Evolutionary conservation across 306 rosid species (phyloP).

Genomic region (Vigna nakashimae): DNA sequence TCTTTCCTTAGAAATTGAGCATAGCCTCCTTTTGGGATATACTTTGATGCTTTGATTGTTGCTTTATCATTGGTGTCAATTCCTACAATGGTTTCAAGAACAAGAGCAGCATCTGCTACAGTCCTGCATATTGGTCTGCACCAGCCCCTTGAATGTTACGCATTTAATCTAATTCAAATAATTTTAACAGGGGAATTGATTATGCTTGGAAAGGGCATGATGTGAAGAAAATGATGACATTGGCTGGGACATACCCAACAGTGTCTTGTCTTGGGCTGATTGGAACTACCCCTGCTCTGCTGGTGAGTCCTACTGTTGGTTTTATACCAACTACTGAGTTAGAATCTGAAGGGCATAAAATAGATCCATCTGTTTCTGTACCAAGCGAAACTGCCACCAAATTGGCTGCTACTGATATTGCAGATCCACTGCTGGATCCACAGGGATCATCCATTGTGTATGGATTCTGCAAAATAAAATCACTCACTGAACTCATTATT

Average conservation of each 20-base stretch:
- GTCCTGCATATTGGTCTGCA: constrained; percentile 72
- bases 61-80: constrained; percentile 50
- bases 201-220: too few relatives aligned
- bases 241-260: constrained; percentile 55
- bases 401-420: constrained; percentile 75
- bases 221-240: too few relatives aligned
- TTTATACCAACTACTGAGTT: constrained; percentile 69
- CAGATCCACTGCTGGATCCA: constrained; percentile 72
- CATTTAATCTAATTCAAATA: not conserved
- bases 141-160: constrained; percentile 21
- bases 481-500: not conserved
- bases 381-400: constrained; percentile 64
- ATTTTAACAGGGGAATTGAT: not conserved
- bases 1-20: constrained; percentile 56
- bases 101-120: constrained; percentile 69
- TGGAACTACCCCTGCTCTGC: constrained; percentile 77
- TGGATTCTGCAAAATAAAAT: constrained; percentile 51
- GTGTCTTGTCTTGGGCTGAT: constrained; percentile 69
- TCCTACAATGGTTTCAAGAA: constrained; percentile 69
- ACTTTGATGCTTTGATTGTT: constrained; percentile 55
- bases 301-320: constrained; percentile 78
- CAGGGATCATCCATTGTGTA: constrained; percentile 55
- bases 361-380: constrained; percentile 66
- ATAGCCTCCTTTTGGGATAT: constrained; percentile 65
- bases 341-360: constrained; percentile 56